Base-by-base conservation (phyloP, 148 eudicot genomes). In the Talinum fruticosum region DNA sequence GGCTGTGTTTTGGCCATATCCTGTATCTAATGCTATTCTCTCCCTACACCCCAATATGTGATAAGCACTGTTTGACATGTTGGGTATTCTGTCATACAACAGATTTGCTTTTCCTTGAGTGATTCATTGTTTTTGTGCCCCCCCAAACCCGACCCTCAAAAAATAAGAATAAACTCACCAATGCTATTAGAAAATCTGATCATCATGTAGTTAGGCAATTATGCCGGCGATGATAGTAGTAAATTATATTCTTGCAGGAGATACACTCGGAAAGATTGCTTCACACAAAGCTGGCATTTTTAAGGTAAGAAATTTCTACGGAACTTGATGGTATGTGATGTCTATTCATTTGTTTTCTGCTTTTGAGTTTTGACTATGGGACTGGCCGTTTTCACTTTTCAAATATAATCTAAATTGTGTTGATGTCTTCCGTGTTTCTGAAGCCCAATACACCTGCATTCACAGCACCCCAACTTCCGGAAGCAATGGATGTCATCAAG, bases 221-320 rank as follows among this genome's bases (percentile, higher is more conserved):
- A 18, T 72, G 19, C 45, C 8, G 61, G 34, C 66, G 3, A 19
- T 71, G 54, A 61, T 36, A 64, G 64, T 66, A 19, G 6, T 76
- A 24, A 35, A 65, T 67, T 5, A 69, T 75, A 44, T 73, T 75
- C 76, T 66, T 82, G 80, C 84, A 93, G 97, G 97, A 79, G 84
- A 89, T 78, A 93, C 89, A 41, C 84, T 93, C 70, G 90, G 76
- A 77, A 29, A 82, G 79, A 93, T 93, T 84, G 97, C 97, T 65
- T 84, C 81, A 54, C 97, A 93, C 74, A 93, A 93, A 79, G 95
- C 97, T 78, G 97, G 97, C 84, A 93, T 93, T 37, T 83, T 93
- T 76, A 93, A 93, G 95, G 97, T 90, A 85, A 78, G 71, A 73
- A 68, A 47, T 64, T 65, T 21, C 51, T 35, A 34, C 6, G 28